Percentiles rank a stretch among this genome's conserved stretches.
phyloP scores from a whole-genome alignment of 192 early-diverging fungal species.

The Entophlyctis luteolus region DNA sequence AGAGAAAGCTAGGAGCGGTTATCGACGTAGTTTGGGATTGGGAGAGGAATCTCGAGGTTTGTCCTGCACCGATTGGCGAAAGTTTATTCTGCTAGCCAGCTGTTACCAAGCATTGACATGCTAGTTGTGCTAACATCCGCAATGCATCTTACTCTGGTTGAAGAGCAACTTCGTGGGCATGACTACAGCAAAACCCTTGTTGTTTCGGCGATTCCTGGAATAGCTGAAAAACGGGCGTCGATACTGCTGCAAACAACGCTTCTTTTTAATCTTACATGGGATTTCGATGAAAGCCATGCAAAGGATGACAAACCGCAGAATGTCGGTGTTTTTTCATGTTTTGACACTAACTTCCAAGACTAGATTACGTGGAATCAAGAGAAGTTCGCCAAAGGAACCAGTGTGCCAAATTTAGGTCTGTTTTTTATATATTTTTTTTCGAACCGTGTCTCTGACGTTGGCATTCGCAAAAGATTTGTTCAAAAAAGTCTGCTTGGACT shows the following conservation, averaged over 20 bases:
- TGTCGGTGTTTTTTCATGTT: background rate
- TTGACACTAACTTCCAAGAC: background rate
- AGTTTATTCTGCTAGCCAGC: background rate
- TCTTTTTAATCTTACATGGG: background rate
- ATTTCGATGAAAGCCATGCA: background rate
- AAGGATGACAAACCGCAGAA: background rate
- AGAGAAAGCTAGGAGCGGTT: background rate
- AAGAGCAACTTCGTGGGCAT: constrained; percentile 21
- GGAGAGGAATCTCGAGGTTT: constrained; percentile 7
- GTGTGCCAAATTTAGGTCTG: background rate
- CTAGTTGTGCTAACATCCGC: constrained; percentile 1
- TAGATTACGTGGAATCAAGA: background rate
- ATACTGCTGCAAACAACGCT: background rate
- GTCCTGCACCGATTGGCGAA: background rate
- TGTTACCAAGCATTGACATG: background rate
- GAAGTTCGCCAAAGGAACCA: background rate
- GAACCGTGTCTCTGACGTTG: background rate
- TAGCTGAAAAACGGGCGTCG: background rate
- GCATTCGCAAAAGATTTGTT: background rate
- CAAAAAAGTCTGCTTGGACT: background rate
- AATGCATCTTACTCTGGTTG: constrained; percentile 16
- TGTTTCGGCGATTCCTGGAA: constrained; percentile 6
- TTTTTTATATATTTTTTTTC: background rate
- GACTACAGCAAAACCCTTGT: constrained; percentile 5
- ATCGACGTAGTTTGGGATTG: constrained; percentile 9